Evolutionary conservation across 805 yeast species (phyloP).

Genomic region (Wickerhamiella nectarea): DNA sequence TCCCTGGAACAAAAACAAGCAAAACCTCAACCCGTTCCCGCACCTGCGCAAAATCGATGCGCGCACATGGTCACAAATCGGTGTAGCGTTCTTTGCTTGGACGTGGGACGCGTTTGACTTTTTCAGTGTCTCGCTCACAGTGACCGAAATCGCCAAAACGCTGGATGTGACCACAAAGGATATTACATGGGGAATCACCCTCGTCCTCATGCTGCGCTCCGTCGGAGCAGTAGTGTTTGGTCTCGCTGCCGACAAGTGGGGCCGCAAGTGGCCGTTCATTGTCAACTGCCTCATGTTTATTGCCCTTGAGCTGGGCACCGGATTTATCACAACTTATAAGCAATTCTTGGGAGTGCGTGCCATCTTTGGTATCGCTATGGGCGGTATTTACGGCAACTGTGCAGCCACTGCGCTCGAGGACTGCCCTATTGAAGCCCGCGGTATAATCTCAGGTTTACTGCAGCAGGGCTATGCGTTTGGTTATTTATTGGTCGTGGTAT

Average conservation of each 20-base stretch:
- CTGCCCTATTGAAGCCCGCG: constrained; percentile 45
- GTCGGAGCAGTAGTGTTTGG: constrained; percentile 62
- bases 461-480: constrained; percentile 76
- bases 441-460: constrained; percentile 51
- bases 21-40: constrained; percentile 46
- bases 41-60: constrained; percentile 36
- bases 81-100: constrained; percentile 53
- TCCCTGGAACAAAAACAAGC: constrained; percentile 14
- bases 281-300: constrained; percentile 38
- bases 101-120: constrained; percentile 62
- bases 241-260: constrained; percentile 43
- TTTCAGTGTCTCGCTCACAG: constrained; percentile 47
- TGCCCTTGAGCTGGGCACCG: constrained; percentile 40
- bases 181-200: constrained; percentile 60
- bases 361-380: constrained; percentile 54
- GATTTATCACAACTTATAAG: constrained; percentile 31
- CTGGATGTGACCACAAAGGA: constrained; percentile 32
- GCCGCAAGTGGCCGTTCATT: constrained; percentile 57
- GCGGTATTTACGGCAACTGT: constrained; percentile 54
- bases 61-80: constrained; percentile 48
- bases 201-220: constrained; percentile 57
- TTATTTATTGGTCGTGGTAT: constrained; percentile 49
- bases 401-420: constrained; percentile 57
- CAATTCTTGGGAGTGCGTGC: constrained; percentile 53
- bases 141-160: constrained; percentile 35